Base-by-base conservation (phyloP, 768 basidiomycete species). In the Agrocybe chaxingu region DNA sequence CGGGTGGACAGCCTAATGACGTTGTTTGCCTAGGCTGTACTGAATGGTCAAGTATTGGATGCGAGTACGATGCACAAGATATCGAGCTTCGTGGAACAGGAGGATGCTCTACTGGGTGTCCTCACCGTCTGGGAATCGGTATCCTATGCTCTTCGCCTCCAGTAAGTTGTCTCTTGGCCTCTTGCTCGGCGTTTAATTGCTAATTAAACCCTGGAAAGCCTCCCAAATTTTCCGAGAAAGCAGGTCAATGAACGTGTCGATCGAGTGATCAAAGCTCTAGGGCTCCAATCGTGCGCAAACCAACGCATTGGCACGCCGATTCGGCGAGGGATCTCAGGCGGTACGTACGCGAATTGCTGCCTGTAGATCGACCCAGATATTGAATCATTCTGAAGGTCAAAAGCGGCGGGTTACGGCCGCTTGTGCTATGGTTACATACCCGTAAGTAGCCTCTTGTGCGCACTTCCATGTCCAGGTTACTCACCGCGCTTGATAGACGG, bases 361-460 rank as follows among this genome's bases (percentile, higher is more conserved):
- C 44, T 48, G 31, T 30, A 16, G 36, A 3, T 7, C 24, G 30
- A 18, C 33, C 29, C 9, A 31, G 24, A 9, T 38, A 16, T 16
- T n/a, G 38, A 10, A 32, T 8, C 16, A 47, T 18, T 48, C 52
- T 10, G 52, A 48, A 66, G 74, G 86, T 3, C 84, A 88, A 62
- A 83, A 81, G 57, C 73, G 85, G n/a, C 73, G 79, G 4, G 76
- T 81, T 4, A 77, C 79, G 8, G 78, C 82, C 38, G 85, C 80
- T 8, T 79, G 78, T 55, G 74, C 79, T 2, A 72, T 85, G 61
- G 81, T 86, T 34, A 59, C 58, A 12, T 59, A 56, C 30, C 58
- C 58, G 58, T 59, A 30, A 32, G 58, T 51, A 24, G 8, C 6
- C 12, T 45, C 5, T 9, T 30, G 8, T 13, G 32, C 0, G 30